phyloP scores from a whole-genome alignment of 371 early-diverging fungal species.

The Coemansia sp. region DNA sequence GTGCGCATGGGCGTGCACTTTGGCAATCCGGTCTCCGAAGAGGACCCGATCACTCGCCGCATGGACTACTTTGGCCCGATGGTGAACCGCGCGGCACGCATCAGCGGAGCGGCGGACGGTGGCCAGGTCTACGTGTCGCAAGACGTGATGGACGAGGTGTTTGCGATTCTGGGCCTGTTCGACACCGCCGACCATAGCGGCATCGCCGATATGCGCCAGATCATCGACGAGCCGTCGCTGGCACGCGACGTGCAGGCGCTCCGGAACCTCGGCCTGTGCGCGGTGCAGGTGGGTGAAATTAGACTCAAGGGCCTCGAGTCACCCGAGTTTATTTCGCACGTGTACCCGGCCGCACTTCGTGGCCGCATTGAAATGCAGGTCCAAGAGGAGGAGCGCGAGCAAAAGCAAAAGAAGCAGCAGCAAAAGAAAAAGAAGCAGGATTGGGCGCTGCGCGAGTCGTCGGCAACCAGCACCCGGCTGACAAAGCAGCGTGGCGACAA shows the following conservation, averaged over 20 bases:
- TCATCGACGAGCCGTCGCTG: constrained; percentile 51
- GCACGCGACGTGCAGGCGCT: constrained; percentile 64
- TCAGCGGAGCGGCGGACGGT: constrained; percentile 87
- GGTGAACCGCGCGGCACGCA: constrained; percentile 87
- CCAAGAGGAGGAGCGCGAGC: constrained; percentile 32
- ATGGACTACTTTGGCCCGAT: constrained; percentile 97
- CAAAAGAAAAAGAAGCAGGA: constrained; percentile 35
- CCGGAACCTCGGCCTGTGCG: constrained; percentile 67
- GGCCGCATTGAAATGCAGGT: constrained; percentile 53
- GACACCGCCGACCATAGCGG: constrained; percentile 46
- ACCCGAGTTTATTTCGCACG: constrained; percentile 78
- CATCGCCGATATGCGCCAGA: constrained; percentile 49
- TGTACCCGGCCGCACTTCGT: constrained; percentile 63
- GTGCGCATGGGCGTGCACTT: constrained; percentile 96
- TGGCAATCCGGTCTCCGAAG: constrained; percentile 88
- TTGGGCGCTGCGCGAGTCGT: constrained; percentile 26
- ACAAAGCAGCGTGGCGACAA: constrained; percentile 32
- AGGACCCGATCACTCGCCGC: constrained; percentile 84
- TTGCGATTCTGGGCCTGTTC: constrained; percentile 48
- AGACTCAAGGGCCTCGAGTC: constrained; percentile 88
- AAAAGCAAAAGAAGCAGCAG: constrained; percentile 21
- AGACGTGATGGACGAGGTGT: constrained; percentile 53
- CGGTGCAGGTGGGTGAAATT: constrained; percentile 76
- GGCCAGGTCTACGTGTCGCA: constrained; percentile 77
- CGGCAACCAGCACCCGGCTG: constrained; percentile 4